Evolutionary conservation across 495 filamentous ascomycete species (phyloP).

Genomic region (Penicillium verhagenii): DNA sequence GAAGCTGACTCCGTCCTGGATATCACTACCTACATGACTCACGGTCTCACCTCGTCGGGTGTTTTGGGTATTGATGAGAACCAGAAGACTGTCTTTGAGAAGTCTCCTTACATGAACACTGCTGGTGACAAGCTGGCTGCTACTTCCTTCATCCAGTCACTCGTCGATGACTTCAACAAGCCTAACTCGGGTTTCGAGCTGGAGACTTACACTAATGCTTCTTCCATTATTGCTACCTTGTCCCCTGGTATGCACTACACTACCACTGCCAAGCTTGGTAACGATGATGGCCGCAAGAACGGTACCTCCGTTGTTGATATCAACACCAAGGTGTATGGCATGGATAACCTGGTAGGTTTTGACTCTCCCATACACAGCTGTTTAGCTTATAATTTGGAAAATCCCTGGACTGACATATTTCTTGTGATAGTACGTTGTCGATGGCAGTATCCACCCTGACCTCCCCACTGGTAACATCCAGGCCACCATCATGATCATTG

Average conservation of each 20-base stretch:
- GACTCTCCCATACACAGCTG: neutral
- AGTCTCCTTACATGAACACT: constrained; percentile 35
- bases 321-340: constrained; percentile 69
- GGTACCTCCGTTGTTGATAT: constrained; percentile 70
- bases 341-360: constrained; percentile 56
- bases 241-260: constrained; percentile 73
- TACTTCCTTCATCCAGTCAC: constrained; percentile 40
- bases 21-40: constrained; percentile 43
- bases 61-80: constrained; percentile 57
- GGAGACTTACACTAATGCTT: constrained; percentile 52
- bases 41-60: constrained; percentile 49
- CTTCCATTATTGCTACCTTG: constrained; percentile 42
- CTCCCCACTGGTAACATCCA: constrained; percentile 46
- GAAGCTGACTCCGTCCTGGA: constrained; percentile 21
- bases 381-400: too few species aligned
- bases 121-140: constrained; percentile 23
- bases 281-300: constrained; percentile 60
- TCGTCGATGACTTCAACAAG: constrained; percentile 53
- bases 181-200: constrained; percentile 52
- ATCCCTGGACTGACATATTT: constrained; percentile 8
- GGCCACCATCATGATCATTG: constrained; percentile 44
- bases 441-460: constrained; percentile 45
- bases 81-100: constrained; percentile 60
- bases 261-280: constrained; percentile 61
- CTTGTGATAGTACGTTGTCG: constrained; percentile 31